Percentiles rank a stretch among this genome's conserved stretches.
phyloP scores from a whole-genome alignment of 805 yeast species.

The Komagataella mondaviorum region DNA sequence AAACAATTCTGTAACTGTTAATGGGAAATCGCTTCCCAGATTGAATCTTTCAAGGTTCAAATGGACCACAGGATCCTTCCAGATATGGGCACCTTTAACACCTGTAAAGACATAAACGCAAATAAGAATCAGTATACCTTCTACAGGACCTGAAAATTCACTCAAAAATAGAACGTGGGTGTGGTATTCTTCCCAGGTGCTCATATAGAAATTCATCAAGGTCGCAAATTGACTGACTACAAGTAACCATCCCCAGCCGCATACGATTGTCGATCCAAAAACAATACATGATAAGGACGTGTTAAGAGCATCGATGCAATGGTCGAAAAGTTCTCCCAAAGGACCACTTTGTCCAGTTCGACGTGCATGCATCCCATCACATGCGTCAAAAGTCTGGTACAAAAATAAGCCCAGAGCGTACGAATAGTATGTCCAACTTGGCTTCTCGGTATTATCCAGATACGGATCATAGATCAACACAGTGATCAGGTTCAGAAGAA shows the following conservation, averaged over 20 bases:
- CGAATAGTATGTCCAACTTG: conserved; percentile 64
- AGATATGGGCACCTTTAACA: conserved; percentile 50
- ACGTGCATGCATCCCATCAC: conserved; percentile 93
- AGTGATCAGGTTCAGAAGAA: conserved; percentile 45
- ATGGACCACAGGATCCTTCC: conserved; percentile 35
- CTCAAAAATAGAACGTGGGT: conserved; percentile 73
- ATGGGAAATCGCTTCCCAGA: conserved; percentile 7
- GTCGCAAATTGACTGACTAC: conserved; percentile 59
- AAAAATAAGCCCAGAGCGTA: conserved; percentile 76
- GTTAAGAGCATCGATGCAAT: conserved; percentile 53
- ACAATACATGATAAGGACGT: conserved; percentile 70
- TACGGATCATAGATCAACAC: conserved; percentile 67
- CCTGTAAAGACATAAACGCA: conserved; percentile 50
- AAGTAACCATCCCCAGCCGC: conserved; percentile 55
- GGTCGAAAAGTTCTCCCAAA: conserved; percentile 88
- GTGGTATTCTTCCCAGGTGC: conserved; percentile 94
- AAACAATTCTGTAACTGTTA: conserved; percentile 23
- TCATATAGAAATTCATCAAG: conserved; percentile 68
- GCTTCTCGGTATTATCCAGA: conserved; percentile 38
- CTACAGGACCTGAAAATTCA: conserved; percentile 87
- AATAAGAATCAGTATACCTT: conserved; percentile 65
- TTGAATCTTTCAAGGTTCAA: conserved; percentile 25
- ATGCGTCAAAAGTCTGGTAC: conserved; percentile 93
- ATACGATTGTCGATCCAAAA: conserved; percentile 62
- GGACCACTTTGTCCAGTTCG: conserved; percentile 94